These are phyloP conservation scores for Hyaloscypha finlandica DNA, from an alignment of 495 filamentous ascomycete species.

Conservation along the genomic window DNA sequence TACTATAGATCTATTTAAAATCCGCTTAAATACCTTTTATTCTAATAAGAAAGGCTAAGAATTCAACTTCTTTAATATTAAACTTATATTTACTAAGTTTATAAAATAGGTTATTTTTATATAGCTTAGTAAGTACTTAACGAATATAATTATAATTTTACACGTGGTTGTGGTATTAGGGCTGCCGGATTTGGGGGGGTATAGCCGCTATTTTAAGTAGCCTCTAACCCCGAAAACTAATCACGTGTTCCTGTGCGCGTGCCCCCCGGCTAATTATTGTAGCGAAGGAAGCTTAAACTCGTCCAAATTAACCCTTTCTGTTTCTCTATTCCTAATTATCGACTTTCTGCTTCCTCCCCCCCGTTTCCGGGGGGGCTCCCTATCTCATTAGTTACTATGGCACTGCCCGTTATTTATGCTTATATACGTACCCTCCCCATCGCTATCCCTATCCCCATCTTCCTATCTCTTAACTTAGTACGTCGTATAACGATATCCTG, in stretches of 20 bases:
- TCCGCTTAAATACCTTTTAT: too few species aligned
- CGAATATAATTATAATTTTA: constrained; percentile 18
- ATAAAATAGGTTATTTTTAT: too few species aligned
- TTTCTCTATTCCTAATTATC: background rate
- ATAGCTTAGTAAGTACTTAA: too few species aligned
- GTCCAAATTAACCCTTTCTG: background rate
- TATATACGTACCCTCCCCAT: constrained; percentile 12
- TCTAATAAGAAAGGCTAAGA: too few species aligned
- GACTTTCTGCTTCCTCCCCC: background rate
- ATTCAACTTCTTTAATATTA: too few species aligned
- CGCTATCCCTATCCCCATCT: background rate
- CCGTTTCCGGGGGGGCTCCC: constrained; percentile 5
- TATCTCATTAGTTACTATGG: constrained; percentile 9
- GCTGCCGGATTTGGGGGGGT: background rate
- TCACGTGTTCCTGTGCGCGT: background rate
- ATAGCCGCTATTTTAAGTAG: background rate
- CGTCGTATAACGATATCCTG: constrained; percentile 14
- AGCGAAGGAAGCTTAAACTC: background rate
- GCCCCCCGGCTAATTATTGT: background rate
- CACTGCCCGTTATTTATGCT: constrained; percentile 5
- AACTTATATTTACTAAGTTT: too few species aligned
- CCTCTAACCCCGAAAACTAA: background rate
- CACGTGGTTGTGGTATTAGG: constrained; percentile 5
- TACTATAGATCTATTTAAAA: too few species aligned
- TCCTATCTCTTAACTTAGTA: constrained; percentile 13